A percentile compares a stretch with the other conserved stretches of the same genome.
Conservation (phyloP, 2,329 filamentous ascomycete genomes). For the Macroventuria anomochaeta region DNA sequence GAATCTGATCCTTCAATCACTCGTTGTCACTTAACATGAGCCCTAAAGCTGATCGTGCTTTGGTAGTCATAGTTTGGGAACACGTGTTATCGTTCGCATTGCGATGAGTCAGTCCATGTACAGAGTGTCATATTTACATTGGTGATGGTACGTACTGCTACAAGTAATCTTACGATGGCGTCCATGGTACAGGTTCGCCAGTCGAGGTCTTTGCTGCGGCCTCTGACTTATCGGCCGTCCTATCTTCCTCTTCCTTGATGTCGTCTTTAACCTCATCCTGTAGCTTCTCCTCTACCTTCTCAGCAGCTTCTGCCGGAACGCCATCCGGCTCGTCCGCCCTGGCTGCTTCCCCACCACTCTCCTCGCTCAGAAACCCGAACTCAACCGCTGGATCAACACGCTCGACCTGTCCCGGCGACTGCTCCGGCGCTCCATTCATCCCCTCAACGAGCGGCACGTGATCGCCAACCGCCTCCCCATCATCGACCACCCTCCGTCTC, state of each 20-base stretch:
- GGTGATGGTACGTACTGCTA: slow-evolving; percentile 1
- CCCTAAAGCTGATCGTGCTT: no score
- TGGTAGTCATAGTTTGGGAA: no score
- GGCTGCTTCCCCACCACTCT: not conserved
- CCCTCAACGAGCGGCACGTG: slow-evolving; percentile 14
- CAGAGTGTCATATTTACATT: not conserved
- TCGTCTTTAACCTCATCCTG: not conserved
- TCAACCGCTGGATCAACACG: not conserved
- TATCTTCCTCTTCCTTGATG: not conserved
- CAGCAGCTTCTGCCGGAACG: not conserved
- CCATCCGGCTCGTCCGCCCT: not conserved
- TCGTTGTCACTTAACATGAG: no score
- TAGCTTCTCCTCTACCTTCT: not conserved
- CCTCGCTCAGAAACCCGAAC: not conserved
- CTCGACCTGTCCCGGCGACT: not conserved
- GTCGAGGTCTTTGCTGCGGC: slow-evolving; percentile 2
- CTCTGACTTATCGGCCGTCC: not conserved
- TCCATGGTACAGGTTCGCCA: slow-evolving; percentile 1
- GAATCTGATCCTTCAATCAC: no score
- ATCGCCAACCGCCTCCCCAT: not conserved
- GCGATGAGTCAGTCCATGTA: not conserved
- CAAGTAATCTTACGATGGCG: slow-evolving; percentile 5
- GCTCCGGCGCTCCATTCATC: not conserved
- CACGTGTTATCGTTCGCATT: no score
- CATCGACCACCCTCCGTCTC: not conserved